phyloP scores from a whole-genome alignment of 345 rosid species.

The Sisymbrium irio region DNA sequence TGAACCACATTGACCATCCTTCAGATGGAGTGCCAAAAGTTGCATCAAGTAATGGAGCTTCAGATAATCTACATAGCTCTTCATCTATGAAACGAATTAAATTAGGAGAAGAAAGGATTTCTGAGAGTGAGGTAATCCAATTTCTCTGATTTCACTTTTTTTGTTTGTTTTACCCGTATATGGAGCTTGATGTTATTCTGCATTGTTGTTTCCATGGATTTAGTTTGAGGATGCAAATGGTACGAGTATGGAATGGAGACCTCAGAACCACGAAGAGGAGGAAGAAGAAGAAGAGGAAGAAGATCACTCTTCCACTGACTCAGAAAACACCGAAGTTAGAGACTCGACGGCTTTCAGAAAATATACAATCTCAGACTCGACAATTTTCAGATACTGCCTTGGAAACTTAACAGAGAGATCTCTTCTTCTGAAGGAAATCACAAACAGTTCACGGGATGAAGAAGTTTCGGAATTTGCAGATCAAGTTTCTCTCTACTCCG shows the following conservation, averaged over 20 bases:
- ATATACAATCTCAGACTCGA: slow-evolving; percentile 56
- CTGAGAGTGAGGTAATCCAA: slow-evolving; percentile 35
- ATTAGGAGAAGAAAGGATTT: slow-evolving; percentile 46
- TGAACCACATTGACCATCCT: slow-evolving; percentile 33
- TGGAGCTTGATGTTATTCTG: slow-evolving; percentile 5
- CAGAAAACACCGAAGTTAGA: slow-evolving; percentile 56
- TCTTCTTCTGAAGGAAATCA: slow-evolving; percentile 74
- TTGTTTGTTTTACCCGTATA: background rate
- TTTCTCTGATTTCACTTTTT: background rate
- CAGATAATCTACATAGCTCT: slow-evolving; percentile 40
- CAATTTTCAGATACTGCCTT: slow-evolving; percentile 74
- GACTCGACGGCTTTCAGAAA: slow-evolving; percentile 36
- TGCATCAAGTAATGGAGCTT: slow-evolving; percentile 37
- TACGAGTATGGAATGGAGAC: slow-evolving; percentile 34
- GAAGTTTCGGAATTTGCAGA: slow-evolving; percentile 66
- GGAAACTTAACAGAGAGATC: slow-evolving; percentile 74
- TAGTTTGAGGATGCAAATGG: slow-evolving; percentile 24
- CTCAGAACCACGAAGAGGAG: slow-evolving; percentile 31
- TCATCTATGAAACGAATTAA: slow-evolving; percentile 50
- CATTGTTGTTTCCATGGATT: slow-evolving; percentile 6
- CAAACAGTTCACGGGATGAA: slow-evolving; percentile 56
- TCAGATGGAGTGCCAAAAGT: background rate
- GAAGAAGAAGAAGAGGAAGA: slow-evolving; percentile 26
- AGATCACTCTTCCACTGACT: slow-evolving; percentile 54
- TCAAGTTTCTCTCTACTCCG: slow-evolving; percentile 76